Conservation (phyloP, 345 rosid species). For the Erodium maritimum region DNA sequence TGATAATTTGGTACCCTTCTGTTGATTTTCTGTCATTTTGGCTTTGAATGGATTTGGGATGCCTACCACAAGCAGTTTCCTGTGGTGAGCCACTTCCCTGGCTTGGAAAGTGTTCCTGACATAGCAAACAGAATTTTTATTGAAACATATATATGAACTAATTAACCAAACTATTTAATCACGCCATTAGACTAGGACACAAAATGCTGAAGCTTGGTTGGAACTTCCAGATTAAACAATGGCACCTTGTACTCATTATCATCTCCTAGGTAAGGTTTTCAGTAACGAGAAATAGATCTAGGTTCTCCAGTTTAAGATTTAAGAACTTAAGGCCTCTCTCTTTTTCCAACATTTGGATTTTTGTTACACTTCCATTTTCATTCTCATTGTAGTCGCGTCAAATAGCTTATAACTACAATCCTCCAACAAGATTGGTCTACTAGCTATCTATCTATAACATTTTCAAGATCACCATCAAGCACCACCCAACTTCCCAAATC, state of each 20-base stretch:
- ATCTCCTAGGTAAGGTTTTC: background rate
- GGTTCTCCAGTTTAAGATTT: too few relatives aligned
- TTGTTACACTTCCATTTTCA: too few relatives aligned
- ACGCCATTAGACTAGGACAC: background rate
- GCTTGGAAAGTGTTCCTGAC: slow-evolving; percentile 23
- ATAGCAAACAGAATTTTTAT: slow-evolving; percentile 3
- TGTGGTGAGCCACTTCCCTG: slow-evolving; percentile 20
- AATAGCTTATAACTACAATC: background rate
- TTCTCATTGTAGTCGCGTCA: too few relatives aligned
- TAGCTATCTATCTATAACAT: background rate
- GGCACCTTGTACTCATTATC: background rate
- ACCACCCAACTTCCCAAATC: background rate
- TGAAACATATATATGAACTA: slow-evolving; percentile 1
- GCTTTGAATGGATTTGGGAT: slow-evolving; percentile 8
- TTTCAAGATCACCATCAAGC: background rate
- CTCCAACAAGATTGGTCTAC: background rate
- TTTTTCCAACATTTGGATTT: too few relatives aligned
- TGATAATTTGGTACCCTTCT: slow-evolving; percentile 8
- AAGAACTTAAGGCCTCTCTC: too few relatives aligned
- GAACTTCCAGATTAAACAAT: background rate
- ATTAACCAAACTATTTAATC: background rate
- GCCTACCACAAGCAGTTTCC: slow-evolving; percentile 24
- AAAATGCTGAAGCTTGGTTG: background rate
- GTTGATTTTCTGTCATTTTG: slow-evolving; percentile 2
- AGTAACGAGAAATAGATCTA: background rate